Conservation (phyloP, 2,329 filamentous ascomycete genomes). For the Zarea fungicola region DNA sequence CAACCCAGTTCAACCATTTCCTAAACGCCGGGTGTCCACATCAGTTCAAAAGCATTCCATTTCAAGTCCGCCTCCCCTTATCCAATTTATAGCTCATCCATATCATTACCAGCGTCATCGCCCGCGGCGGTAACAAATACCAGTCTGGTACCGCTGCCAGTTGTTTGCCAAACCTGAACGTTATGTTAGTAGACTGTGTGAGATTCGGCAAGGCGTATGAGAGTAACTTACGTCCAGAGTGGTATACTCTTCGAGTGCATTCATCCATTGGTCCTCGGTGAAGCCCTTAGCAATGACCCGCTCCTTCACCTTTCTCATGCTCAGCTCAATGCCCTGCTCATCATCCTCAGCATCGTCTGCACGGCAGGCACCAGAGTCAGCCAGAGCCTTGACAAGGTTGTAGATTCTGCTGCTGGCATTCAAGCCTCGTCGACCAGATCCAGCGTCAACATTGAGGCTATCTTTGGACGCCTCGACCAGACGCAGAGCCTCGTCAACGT, state of each 20-base stretch:
- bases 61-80: not conserved
- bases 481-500: slow-evolving; percentile 91
- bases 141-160: slow-evolving; percentile 63
- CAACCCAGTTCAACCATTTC: slow-evolving; percentile 4
- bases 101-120: slow-evolving; percentile 42
- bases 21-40: slow-evolving; percentile 25
- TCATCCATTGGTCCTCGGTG: slow-evolving; percentile 86
- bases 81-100: slow-evolving; percentile 29
- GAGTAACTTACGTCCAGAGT: slow-evolving; percentile 72
- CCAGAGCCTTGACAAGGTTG: slow-evolving; percentile 84
- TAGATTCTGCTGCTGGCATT: slow-evolving; percentile 89
- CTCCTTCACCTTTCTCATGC: slow-evolving; percentile 82
- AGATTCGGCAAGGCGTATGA: not conserved
- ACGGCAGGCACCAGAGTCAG: slow-evolving; percentile 79
- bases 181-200: slow-evolving; percentile 1
- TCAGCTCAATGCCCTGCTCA: slow-evolving; percentile 61
- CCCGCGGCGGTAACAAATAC: slow-evolving; percentile 62
- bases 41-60: not conserved
- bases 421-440: slow-evolving; percentile 56
- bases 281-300: slow-evolving; percentile 94
- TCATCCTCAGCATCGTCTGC: slow-evolving; percentile 59
- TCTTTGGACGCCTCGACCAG: slow-evolving; percentile 92
- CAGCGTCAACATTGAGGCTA: slow-evolving; percentile 70
- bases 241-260: slow-evolving; percentile 84
- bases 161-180: slow-evolving; percentile 71